Evolutionary conservation across 768 basidiomycete species (phyloP).

Genomic region (Trichaptum fuscoviolaceum): DNA sequence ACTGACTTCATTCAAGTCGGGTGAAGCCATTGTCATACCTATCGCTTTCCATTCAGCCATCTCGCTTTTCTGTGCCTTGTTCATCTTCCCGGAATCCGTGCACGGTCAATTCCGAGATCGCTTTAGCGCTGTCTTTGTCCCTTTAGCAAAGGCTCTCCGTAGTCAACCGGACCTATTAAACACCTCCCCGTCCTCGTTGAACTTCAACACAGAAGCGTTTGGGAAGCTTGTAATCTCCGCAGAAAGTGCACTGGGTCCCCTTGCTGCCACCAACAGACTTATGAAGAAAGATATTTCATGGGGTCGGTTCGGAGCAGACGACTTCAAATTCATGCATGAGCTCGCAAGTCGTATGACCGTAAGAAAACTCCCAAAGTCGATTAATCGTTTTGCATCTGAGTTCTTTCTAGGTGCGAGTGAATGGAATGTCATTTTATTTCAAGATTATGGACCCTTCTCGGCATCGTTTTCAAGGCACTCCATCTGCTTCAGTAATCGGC

Average conservation of each 20-base stretch:
- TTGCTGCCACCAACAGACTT: conserved; percentile 47
- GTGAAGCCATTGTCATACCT: conserved; percentile 49
- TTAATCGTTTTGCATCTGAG: neutral
- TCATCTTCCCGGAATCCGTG: conserved; percentile 60
- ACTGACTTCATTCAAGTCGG: conserved; percentile 30
- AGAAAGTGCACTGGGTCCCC: conserved; percentile 47
- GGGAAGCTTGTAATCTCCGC: conserved; percentile 27
- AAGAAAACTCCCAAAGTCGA: neutral
- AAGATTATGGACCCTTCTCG: conserved; percentile 56
- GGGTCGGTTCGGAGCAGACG: conserved; percentile 51
- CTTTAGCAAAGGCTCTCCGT: conserved; percentile 39
- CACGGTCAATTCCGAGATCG: conserved; percentile 52
- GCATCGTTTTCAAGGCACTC: conserved; percentile 37
- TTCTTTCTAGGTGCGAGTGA: conserved; percentile 32
- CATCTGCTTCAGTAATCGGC: neutral
- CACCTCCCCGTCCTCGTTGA: conserved; percentile 33
- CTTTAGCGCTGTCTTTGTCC: conserved; percentile 42
- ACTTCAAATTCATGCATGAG: conserved; percentile 47
- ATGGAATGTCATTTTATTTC: conserved; percentile 62
- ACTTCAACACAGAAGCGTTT: conserved; percentile 29
- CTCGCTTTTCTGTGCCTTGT: conserved; percentile 42
- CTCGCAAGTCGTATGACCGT: conserved; percentile 44
- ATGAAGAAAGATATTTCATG: conserved; percentile 59
- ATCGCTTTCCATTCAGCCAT: conserved; percentile 55
- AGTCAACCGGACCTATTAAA: conserved; percentile 44